Evolutionary conservation across 352 stramenopile species (phyloP).

Genomic region (Phytophthora foliorum): DNA sequence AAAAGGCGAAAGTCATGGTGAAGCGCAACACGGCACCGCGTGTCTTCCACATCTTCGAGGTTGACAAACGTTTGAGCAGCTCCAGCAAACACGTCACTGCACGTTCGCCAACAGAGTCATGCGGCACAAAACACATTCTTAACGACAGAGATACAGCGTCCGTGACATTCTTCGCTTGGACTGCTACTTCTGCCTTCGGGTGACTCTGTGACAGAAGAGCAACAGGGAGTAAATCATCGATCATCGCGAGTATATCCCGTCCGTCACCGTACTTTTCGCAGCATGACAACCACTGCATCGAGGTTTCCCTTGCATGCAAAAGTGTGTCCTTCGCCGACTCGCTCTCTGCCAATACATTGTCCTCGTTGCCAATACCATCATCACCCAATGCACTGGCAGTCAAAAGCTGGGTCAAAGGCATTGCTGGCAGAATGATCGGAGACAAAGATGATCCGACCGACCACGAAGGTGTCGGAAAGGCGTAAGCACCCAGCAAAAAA

Average conservation of each 20-base stretch:
- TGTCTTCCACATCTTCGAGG: slow-evolving; percentile 69
- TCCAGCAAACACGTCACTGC: slow-evolving; percentile 43
- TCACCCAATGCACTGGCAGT: slow-evolving; percentile 3
- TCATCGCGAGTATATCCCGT: slow-evolving; percentile 49
- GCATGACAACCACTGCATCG: slow-evolving; percentile 74
- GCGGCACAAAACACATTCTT: slow-evolving; percentile 49
- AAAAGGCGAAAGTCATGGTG: slow-evolving; percentile 78
- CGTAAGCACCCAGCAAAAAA: slow-evolving; percentile 55
- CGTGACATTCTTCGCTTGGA: slow-evolving; percentile 69
- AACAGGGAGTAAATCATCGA: slow-evolving; percentile 66
- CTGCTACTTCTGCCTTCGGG: slow-evolving; percentile 71
- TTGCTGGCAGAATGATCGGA: not conserved
- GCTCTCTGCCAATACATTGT: slow-evolving; percentile 13
- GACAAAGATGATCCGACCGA: not conserved
- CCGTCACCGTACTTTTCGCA: slow-evolving; percentile 64
- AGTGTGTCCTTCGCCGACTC: slow-evolving; percentile 27
- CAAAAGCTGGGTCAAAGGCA: slow-evolving; percentile 35
- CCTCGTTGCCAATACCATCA: slow-evolving; percentile 7
- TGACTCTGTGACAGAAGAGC: slow-evolving; percentile 76
- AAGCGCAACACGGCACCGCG: slow-evolving; percentile 78
- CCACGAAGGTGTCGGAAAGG: slow-evolving; percentile 2
- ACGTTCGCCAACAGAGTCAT: slow-evolving; percentile 12
- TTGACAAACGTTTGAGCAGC: slow-evolving; percentile 53
- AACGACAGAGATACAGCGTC: slow-evolving; percentile 70
- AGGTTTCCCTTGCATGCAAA: slow-evolving; percentile 70